These are phyloP conservation scores for Spencermartinsiella ligniputridi DNA, from an alignment of 1,139 yeast genomes.

Conservation along the genomic window DNA sequence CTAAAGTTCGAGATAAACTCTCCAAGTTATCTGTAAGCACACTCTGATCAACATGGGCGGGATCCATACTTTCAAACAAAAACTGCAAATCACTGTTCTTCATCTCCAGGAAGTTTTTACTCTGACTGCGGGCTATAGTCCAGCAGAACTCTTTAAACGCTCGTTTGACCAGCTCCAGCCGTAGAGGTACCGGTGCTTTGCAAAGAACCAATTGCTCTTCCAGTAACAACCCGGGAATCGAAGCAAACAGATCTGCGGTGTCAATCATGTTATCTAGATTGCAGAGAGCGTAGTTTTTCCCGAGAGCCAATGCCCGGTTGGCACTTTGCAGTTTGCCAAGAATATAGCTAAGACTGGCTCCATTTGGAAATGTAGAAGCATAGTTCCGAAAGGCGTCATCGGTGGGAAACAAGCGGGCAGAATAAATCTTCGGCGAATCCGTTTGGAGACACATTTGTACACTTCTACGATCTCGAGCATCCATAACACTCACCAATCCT, in stretches of 20 bases:
- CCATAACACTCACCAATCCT: conserved; percentile 32
- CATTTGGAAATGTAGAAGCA: conserved; percentile 20
- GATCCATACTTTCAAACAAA: conserved; percentile 14
- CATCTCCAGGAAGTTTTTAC: conserved; percentile 29
- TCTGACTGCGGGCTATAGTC: conserved; percentile 28
- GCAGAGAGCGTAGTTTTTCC: conserved; percentile 20
- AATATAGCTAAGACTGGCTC: conserved; percentile 21
- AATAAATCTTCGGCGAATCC: conserved; percentile 26
- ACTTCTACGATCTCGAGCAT: conserved; percentile 25
- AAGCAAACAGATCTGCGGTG: conserved; percentile 26
- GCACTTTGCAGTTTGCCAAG: conserved; percentile 19
- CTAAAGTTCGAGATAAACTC: conserved; percentile 61
- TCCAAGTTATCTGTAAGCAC: conserved; percentile 43
- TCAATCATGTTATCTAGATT: conserved; percentile 24
- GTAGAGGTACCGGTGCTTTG: conserved; percentile 34
- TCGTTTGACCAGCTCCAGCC: conserved; percentile 13
- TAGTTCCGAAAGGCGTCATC: conserved; percentile 23
- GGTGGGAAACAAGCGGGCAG: conserved; percentile 32
- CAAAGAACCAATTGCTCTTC: conserved; percentile 30
- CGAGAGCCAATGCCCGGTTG: conserved; percentile 16
- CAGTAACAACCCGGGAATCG: conserved; percentile 28
- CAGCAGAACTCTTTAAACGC: conserved; percentile 31
- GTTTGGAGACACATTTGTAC: conserved; percentile 28
- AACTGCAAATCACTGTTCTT: conserved; percentile 19
- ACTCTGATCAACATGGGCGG: conserved; percentile 9